Base-by-base conservation (phyloP, 1,284 basidiomycete species). In the Lignosus rhinocerotis region DNA sequence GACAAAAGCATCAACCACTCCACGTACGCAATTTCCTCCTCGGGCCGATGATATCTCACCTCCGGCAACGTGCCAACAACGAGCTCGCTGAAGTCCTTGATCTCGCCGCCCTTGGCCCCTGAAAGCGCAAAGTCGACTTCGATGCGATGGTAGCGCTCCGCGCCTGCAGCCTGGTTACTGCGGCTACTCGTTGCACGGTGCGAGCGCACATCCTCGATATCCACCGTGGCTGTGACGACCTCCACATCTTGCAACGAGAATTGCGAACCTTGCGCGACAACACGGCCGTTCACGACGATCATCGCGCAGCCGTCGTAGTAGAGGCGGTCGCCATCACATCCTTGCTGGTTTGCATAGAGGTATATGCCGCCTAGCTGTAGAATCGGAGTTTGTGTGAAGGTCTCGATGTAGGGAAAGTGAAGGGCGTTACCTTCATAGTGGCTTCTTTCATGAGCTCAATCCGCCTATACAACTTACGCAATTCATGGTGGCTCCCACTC, bases 251-350 rank as follows among this genome's bases (percentile, higher is more conserved):
- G 86, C 52, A 99, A 80, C 5, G 95, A 97, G 77, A 99, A 99
- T 70, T 99, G 96, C 2, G 92, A 90, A 17, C 96, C 96, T 73
- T 98, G 96, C 0, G 96, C 95, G 30, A 99, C 81, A 61, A 99
- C 86, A 45, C 82, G 82, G 21, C 97, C 96, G 73, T 99, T 99
- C 59, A 96, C 82, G 5, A 93, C 94, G 66, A 99, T 98, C 82
- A 99, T 86, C 17, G 94, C 91, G 64, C 94, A 96, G 33, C 97
- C 96, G 69, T 99, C 97, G 72, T 98, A 99, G 79, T 99, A 99
- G 1, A 98, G 80, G 30, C 96, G 86, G 71, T 99, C 96, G 3
- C 97, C 96, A 70, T 99, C 96, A 71, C 97, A 99, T 6, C 97
- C 96, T 80, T 98, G 96, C 71, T 99, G 96, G 71, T 99, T 99